A percentile compares a stretch with the other conserved stretches of the same genome.
Evolutionary conservation across 2,329 filamentous ascomycete genomes (phyloP).

Genomic region (Fusarium sp.): DNA sequence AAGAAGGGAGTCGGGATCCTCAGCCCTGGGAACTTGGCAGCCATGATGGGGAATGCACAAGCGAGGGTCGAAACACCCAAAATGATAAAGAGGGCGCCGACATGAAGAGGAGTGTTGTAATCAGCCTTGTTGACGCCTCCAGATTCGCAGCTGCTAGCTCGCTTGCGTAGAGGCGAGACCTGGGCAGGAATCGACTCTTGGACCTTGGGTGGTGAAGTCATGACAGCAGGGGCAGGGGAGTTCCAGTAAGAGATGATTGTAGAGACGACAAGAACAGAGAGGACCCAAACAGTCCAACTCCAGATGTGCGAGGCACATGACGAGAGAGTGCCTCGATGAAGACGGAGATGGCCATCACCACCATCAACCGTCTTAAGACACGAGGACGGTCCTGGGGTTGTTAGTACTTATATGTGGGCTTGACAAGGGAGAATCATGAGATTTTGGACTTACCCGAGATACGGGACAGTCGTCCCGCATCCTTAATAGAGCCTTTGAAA

Average conservation of each 20-base stretch:
- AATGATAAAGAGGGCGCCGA: conserved; percentile 66
- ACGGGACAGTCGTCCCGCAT: conserved; percentile 49
- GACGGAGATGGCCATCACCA: conserved; percentile 56
- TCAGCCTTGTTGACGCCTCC: conserved; percentile 48
- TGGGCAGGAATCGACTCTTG: conserved; percentile 23
- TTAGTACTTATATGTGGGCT: conserved; percentile 6
- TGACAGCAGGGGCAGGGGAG: conserved; percentile 13
- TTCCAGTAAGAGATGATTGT: conserved; percentile 46
- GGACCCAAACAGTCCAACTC: conserved; percentile 57
- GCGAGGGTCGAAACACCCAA: conserved; percentile 60
- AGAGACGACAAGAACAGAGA: conserved; percentile 56
- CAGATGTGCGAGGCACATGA: conserved; percentile 49
- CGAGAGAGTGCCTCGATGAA: conserved; percentile 46
- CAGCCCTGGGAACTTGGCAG: conserved; percentile 61
- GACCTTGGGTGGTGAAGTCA: conserved; percentile 8
- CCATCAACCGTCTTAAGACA: conserved; percentile 50
- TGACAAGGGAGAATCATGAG: conserved; percentile 5
- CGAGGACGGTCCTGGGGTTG: conserved; percentile 46
- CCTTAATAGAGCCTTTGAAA: conserved; percentile 23
- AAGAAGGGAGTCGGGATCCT: conserved; percentile 67
- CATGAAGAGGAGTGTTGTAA: conserved; percentile 69
- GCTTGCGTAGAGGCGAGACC: conserved; percentile 38
- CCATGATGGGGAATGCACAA: conserved; percentile 66
- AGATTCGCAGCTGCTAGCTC: conserved; percentile 44
- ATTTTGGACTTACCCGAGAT: conserved; percentile 40